Evolutionary conservation across 108 stramenopile species (phyloP).

Genomic region (Cyclotella choctawhatcheeana): DNA sequence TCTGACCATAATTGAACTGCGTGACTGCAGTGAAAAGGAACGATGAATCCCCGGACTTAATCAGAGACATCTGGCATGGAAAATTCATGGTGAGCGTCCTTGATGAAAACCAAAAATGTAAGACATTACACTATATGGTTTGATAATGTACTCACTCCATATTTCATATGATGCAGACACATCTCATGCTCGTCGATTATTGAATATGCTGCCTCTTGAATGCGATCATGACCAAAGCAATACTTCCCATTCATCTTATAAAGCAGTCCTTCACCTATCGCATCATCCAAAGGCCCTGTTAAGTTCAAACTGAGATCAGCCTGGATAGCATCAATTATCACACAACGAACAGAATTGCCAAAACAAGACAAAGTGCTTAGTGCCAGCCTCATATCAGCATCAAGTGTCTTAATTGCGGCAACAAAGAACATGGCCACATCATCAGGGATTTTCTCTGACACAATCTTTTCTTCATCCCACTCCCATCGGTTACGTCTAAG

Average conservation of each 20-base stretch:
- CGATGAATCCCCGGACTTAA: no score
- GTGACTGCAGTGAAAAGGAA: no score
- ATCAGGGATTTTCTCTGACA: slow-evolving; percentile 12
- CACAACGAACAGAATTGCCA: not conserved
- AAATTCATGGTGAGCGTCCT: no score
- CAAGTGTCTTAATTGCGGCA: not conserved
- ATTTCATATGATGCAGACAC: not conserved
- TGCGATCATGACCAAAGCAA: slow-evolving; percentile 16
- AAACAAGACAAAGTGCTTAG: not conserved
- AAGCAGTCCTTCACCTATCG: slow-evolving; percentile 2
- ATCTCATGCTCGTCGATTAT: slow-evolving; percentile 1
- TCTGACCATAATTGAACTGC: no score
- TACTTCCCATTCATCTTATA: slow-evolving; percentile 13
- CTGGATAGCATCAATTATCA: not conserved
- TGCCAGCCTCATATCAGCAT: not conserved
- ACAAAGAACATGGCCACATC: not conserved
- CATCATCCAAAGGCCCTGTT: not conserved
- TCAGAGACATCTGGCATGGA: no score
- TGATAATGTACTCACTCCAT: no score
- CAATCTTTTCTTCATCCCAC: slow-evolving; percentile 30
- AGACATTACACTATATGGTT: no score
- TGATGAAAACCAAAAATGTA: no score
- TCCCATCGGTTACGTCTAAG: slow-evolving; percentile 3
- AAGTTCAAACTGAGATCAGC: not conserved
- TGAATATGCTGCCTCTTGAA: slow-evolving; percentile 24